Percentiles rank a stretch among this genome's conserved stretches.
phyloP scores from a whole-genome alignment of 148 eudicot species.

The Cornus controversa region DNA sequence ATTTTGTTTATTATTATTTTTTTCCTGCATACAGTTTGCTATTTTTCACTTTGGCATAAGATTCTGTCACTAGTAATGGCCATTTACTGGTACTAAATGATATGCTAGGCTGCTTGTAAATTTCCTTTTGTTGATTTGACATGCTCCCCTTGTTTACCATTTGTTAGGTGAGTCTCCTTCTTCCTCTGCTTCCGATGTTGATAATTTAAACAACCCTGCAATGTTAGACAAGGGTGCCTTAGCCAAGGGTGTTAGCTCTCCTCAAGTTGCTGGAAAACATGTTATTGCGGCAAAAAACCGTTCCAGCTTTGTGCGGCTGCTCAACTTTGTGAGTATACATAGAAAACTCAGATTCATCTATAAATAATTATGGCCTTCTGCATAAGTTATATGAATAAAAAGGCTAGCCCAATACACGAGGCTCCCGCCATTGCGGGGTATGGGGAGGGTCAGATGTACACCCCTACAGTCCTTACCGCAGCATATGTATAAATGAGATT shows the following conservation, averaged over 20 bases:
- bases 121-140: conserved; percentile 15
- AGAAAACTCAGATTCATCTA: neutral
- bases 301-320: conserved; percentile 59
- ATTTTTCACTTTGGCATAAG: neutral
- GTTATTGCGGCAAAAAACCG: conserved; percentile 66
- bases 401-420: too few relatives aligned
- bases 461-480: too few relatives aligned
- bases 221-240: conserved; percentile 65
- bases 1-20: neutral
- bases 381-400: neutral
- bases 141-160: neutral
- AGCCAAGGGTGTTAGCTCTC: conserved; percentile 64
- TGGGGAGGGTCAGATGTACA: too few relatives aligned
- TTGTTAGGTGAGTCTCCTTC: conserved; percentile 90
- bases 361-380: neutral
- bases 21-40: neutral
- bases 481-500: neutral
- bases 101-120: neutral
- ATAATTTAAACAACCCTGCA: conserved; percentile 78
- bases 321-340: conserved; percentile 69
- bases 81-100: neutral
- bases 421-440: too few relatives aligned
- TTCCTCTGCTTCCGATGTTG: conserved; percentile 95
- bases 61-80: neutral
- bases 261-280: conserved; percentile 67